Base-by-base conservation (phyloP, 1,139 yeast genomes). In the Protomyces arabidopsidicola region DNA sequence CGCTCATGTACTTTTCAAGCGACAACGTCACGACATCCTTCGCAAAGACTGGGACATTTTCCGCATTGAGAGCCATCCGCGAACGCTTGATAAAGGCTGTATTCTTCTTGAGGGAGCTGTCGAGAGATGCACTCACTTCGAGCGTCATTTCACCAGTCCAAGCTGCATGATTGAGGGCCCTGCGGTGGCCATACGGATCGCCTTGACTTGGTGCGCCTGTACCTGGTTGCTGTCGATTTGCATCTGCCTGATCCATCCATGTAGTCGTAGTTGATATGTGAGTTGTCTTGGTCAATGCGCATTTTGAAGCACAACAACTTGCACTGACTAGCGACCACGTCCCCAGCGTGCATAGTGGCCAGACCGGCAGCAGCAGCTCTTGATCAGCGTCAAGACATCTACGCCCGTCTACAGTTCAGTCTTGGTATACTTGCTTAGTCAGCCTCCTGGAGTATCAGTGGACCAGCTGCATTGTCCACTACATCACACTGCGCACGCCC, bases 91-190 rank as follows among this genome's bases (percentile, higher is more conserved):
- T 85, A 70, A 90, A 88, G 0, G 90, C 87, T 3, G 90, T 86
- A 72, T 91, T 90, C 72, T 87, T 88, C 78, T 90, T 91, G 67
- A 91, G 77, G 60, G 93, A 86, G 0, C 95, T 79, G 72, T 91
- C 97, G 16, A 86, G 76, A 55, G 81, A 79, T 2, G 16, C 31
- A 24, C 31, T 12, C 24, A 39, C 22, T 10, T 12, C 22, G 9
- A 16, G 20, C 2, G n/a, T 24, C n/a, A 3, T 10, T 18, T 27
- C 27, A 12, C 62, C 56, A 4, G 53, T 16, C 62, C 62, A 58
- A 6, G 62, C 62, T 8, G 48, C 53, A 31, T 18, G 48, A 42
- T 42, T 42, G 24, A 42, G 48, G 2, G 48, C 48, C 6, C 48
- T 18, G 22, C 48, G 22, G 20, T 18, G 9, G 3, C 18, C 48